Evolutionary conservation across 129 eudicot species (phyloP).

Genomic region (Kitagawia praeruptora): DNA sequence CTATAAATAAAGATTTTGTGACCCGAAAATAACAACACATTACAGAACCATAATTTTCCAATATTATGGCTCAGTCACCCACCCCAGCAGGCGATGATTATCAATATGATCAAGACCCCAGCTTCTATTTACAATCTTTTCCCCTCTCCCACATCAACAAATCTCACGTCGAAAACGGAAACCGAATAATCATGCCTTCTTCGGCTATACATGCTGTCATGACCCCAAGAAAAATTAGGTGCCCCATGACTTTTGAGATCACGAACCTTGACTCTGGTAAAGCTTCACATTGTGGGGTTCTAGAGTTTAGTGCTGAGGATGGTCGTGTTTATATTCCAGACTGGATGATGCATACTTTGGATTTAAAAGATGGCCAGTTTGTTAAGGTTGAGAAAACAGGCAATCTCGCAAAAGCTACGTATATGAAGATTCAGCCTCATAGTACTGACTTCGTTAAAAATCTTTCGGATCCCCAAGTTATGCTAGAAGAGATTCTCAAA

Average conservation of each 20-base stretch:
- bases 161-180: constrained; percentile 7
- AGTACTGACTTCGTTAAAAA: constrained; percentile 9
- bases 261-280: not conserved
- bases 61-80: not conserved
- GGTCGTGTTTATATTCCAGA: constrained; percentile 8
- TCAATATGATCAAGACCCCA: not conserved
- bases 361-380: not conserved
- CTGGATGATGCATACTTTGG: constrained; percentile 23
- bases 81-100: not conserved
- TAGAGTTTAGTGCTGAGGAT: constrained; percentile 16
- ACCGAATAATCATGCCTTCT: constrained; percentile 16
- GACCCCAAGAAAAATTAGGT: not conserved
- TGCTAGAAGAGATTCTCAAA: not conserved
- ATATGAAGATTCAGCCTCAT: constrained; percentile 34
- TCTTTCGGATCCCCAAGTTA: constrained; percentile 6
- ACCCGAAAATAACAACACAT: not conserved
- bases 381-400: not conserved
- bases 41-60: not conserved
- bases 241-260: constrained; percentile 15
- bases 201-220: not conserved
- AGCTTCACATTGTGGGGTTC: constrained; percentile 16
- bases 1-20: not conserved
- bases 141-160: constrained; percentile 9
- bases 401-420: constrained; percentile 15
- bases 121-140: not conserved